Base-by-base conservation (phyloP, 2,329 filamentous ascomycete genomes). In the Fusarium sp. region DNA sequence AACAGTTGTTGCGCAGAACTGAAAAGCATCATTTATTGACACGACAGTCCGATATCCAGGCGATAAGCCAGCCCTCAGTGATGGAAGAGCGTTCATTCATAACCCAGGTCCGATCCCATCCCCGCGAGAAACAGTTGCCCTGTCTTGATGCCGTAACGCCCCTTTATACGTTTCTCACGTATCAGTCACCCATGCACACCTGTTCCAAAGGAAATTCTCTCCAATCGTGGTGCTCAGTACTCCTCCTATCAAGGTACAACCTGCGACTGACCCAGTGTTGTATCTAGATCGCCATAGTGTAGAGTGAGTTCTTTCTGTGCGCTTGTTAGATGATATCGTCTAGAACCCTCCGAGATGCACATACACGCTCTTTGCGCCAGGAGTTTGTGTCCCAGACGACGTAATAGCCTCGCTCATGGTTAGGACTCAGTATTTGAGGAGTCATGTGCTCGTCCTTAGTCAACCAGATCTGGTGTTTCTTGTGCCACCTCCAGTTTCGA, bases 401-500 rank as follows among this genome's bases (percentile, higher is more conserved):
- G 78, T 92, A 92, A 81, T 88, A 92, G 2, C 90, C 90, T 67
- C 90, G 87, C 81, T 92, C 90, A 56, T 89, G 88, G 59, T 84
- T 87, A 18, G 86, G 85, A 60, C 88, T 88, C 50, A 92, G 80
- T 22, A 87, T 84, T 66, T 90, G 89, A 36, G 90, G 90, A 50
- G 88, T 86, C 89, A 92, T 89, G 73, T 89, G 83, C 64, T 92
- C 89, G 76, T 92, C 90, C 80, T 92, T 92, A 10, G 90, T 92
- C 56, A 92, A 82, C 90, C 90, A 92, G 30, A 91, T 81, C 73
- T 90, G 89, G 30, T 90, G 82, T 79, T 90, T 90, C 83, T 91
- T 91, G 79, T 92, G 90, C 88, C 90, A 92, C 69, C 90, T 85
- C 90, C 90, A 92, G 79, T 91, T 91, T 26, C 90, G 87, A 66